A percentile compares a stretch with the other conserved stretches of the same genome.
Conservation (phyloP, 257 asterid species). For the Petunia axillaris region DNA sequence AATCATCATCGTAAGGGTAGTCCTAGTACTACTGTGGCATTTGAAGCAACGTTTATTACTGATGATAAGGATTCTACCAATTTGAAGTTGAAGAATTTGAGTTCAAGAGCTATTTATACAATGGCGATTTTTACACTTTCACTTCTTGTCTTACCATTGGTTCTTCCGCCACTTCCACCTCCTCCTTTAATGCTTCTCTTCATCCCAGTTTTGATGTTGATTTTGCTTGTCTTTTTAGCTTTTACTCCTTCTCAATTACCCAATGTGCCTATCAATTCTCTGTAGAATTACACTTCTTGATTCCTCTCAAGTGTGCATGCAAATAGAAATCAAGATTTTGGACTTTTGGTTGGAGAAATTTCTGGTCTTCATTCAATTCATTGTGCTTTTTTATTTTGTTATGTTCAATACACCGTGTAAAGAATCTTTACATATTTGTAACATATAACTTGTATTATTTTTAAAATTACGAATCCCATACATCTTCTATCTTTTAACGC, state of each 20-base stretch:
- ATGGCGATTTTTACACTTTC: constrained; percentile 46
- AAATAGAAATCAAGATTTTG: background rate
- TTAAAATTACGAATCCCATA: no score
- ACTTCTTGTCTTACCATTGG: constrained; percentile 46
- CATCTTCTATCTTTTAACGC: no score
- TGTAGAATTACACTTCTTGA: background rate
- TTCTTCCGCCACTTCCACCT: constrained; percentile 78
- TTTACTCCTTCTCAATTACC: constrained; percentile 47
- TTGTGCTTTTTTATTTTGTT: no score
- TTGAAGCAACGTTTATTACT: background rate
- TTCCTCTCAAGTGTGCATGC: background rate
- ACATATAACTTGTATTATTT: no score
- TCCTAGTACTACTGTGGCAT: background rate
- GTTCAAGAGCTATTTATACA: constrained; percentile 18
- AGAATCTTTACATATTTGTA: no score
- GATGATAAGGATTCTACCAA: background rate
- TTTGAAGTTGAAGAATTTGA: constrained; percentile 38
- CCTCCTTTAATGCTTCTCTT: constrained; percentile 57
- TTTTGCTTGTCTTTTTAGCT: constrained; percentile 49
- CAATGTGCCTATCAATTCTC: constrained; percentile 24
- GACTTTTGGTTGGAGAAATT: background rate
- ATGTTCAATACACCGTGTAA: no score
- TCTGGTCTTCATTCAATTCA: background rate
- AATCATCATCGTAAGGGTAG: constrained; percentile 1
- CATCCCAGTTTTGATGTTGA: constrained; percentile 63